phyloP scores from a whole-genome alignment of 75 land plant genomes.

The Isoetes taiwanensis region DNA sequence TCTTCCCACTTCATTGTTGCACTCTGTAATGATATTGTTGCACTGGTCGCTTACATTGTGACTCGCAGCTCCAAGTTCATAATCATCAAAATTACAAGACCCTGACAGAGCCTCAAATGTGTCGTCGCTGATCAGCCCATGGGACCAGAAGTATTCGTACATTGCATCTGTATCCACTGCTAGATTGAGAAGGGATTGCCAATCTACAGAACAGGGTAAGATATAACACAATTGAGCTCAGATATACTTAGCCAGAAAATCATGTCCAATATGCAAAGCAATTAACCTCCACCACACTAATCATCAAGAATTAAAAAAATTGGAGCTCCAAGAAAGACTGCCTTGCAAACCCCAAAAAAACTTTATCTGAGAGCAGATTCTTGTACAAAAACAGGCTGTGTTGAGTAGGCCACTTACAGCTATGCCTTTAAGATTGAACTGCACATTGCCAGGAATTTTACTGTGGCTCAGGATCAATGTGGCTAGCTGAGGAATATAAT shows the following conservation, averaged over 20 bases:
- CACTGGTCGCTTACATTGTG: constrained; percentile 40
- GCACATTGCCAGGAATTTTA: constrained; percentile 4
- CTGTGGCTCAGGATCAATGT: constrained; percentile 16
- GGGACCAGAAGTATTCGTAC: constrained; percentile 25
- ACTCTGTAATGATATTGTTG: constrained; percentile 35
- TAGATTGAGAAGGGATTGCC: constrained; percentile 23
- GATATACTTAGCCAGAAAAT: no score
- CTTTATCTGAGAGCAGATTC: no score
- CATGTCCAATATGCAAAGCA: no score
- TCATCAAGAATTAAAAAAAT: no score
- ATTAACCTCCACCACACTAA: no score
- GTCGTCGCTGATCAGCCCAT: constrained; percentile 24
- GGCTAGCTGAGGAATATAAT: constrained; percentile 30
- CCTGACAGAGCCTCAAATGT: constrained; percentile 4
- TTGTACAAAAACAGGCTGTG: no score
- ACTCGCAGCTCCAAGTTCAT: constrained; percentile 18
- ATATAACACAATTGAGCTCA: no score
- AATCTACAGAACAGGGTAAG: constrained; percentile 13
- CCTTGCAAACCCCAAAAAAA: no score
- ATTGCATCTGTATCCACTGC: constrained; percentile 11
- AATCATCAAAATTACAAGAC: constrained; percentile 51
- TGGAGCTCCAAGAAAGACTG: no score
- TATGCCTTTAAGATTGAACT: constrained; percentile 38
- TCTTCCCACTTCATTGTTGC: constrained; percentile 41
- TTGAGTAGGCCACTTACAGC: no score